These are phyloP conservation scores for Chrysoporthe austroafricana DNA, from an alignment of 2,329 filamentous ascomycete species.

Conservation along the genomic window DNA sequence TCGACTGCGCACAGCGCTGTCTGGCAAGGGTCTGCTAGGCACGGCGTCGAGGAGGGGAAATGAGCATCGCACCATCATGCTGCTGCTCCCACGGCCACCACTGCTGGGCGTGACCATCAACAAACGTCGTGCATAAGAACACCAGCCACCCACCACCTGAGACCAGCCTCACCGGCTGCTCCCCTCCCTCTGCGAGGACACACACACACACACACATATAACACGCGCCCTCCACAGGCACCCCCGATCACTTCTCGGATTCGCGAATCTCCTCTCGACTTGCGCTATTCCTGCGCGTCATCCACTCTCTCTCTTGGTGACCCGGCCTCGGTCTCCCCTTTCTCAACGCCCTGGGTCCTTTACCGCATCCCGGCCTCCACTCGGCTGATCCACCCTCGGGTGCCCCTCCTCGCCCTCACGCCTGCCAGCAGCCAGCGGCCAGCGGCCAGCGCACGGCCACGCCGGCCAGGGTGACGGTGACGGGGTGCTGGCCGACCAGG, in stretches of 20 bases:
- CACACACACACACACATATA: not conserved
- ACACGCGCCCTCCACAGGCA: not conserved
- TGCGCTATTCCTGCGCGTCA: conserved; percentile 26
- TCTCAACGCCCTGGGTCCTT: conserved; percentile 22
- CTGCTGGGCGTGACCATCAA: conserved; percentile 2
- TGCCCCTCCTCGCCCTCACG: conserved; percentile 2
- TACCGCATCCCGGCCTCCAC: conserved; percentile 28
- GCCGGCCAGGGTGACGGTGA: conserved; percentile 3
- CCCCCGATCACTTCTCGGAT: not conserved
- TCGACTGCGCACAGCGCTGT: conserved; percentile 10
- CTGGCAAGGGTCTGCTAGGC: conserved; percentile 7
- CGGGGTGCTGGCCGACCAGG: not conserved
- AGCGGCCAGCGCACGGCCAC: conserved; percentile 7
- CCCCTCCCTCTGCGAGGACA: not conserved
- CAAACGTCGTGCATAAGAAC: conserved; percentile 14
- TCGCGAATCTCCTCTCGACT: conserved; percentile 11
- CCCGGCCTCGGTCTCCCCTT: not conserved
- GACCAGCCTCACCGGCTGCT: not conserved
- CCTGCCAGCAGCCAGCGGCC: not conserved
- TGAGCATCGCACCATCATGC: conserved; percentile 27
- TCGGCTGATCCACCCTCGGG: conserved; percentile 23
- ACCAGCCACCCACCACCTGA: not conserved
- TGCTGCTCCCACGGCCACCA: not conserved
- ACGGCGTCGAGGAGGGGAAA: conserved; percentile 21
- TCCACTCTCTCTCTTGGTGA: not conserved